A percentile compares a stretch with the other conserved stretches of the same genome.
Evolutionary conservation across 1,284 basidiomycete species (phyloP).

Genomic region (Tranzscheliella williamsii): DNA sequence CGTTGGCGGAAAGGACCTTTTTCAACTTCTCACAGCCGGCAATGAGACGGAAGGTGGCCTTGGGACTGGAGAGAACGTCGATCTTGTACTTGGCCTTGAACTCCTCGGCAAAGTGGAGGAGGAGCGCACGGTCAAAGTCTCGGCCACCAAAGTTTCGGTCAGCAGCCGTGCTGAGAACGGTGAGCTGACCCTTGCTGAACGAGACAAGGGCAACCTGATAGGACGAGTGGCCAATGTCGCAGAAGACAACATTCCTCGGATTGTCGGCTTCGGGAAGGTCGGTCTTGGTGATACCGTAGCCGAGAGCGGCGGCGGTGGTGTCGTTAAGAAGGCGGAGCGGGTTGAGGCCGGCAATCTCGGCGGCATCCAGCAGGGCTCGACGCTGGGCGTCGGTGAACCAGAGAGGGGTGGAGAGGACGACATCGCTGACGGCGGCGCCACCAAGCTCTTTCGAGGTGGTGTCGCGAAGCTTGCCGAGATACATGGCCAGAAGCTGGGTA

Average conservation of each 20-base stretch:
- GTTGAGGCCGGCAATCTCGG: slow-evolving; percentile 59
- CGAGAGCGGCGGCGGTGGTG: slow-evolving; percentile 58
- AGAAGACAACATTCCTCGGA: slow-evolving; percentile 59
- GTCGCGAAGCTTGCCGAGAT: slow-evolving; percentile 58
- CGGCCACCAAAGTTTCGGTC: slow-evolving; percentile 60
- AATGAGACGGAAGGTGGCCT: slow-evolving; percentile 59
- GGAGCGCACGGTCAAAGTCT: slow-evolving; percentile 59
- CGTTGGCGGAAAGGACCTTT: slow-evolving; percentile 61
- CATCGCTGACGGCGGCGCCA: slow-evolving; percentile 56
- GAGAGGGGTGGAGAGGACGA: slow-evolving; percentile 58
- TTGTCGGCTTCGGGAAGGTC: slow-evolving; percentile 59
- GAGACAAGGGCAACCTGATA: slow-evolving; percentile 60
- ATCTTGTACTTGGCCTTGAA: slow-evolving; percentile 61
- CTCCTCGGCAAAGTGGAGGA: slow-evolving; percentile 59
- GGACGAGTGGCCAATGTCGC: slow-evolving; percentile 60
- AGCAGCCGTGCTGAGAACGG: slow-evolving; percentile 55
- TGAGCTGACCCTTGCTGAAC: slow-evolving; percentile 60
- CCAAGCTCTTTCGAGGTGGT: slow-evolving; percentile 56
- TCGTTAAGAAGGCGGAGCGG: slow-evolving; percentile 59
- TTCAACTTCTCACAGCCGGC: slow-evolving; percentile 60
- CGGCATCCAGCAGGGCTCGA: slow-evolving; percentile 57
- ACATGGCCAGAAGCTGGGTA: slow-evolving; percentile 60
- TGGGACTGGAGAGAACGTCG: slow-evolving; percentile 58
- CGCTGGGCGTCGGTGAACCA: slow-evolving; percentile 60
- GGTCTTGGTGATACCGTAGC: slow-evolving; percentile 61